Base-by-base conservation (phyloP, 1,284 basidiomycete genomes). In the Ustilago nuda region DNA sequence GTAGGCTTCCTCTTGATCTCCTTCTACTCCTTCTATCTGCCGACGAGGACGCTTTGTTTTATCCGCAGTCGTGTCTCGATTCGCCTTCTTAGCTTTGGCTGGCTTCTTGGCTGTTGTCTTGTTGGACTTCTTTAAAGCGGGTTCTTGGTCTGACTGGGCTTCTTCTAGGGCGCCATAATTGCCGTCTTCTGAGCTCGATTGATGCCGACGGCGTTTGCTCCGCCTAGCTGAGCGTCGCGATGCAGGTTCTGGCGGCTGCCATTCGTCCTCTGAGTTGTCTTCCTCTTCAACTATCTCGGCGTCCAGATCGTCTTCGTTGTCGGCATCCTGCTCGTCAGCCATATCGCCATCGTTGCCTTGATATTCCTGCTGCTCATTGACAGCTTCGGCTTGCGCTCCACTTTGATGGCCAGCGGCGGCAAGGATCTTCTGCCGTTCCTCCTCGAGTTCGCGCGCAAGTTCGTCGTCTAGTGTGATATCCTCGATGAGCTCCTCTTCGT, bases 191-290 rank as follows among this genome's bases (percentile, higher is more conserved):
- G 68, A 65, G 39, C 54, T 56, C 4, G 56, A 36, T 1, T 41
- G 35, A 5, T 41, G 48, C n/a, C 66, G 48, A 4, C 53, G 33
- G 30, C 66, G 61, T 27, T 76, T 72, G 35, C 55, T 59, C 8
- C 57, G 51, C 8, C 72, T 17, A 9, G 48, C 54, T 0, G 64
- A 23, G 35, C 51, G 51, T 3, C 43, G 43, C 7, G 56, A 30
- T 33, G 61, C 54, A n/a, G 57, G 66, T 37, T 48, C 45, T 30
- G 66, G 61, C 9, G 76, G 76, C n/a, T 61, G 68, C 73, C 77
- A 76, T 56, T 78, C 76, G 56, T 76, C 78, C 35, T 55, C 69
- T 9, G 69, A 68, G 37, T 76, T 66, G 13, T 66, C 69, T 12
- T 71, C 56, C 8, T 70, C 68, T 13, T 46, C 37, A 1, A 41